Percentiles rank a stretch among this genome's conserved stretches.
These are phyloP conservation scores for Spergularia bocconei DNA, from an alignment of 148 eudicot genomes.

Conservation along the genomic window DNA sequence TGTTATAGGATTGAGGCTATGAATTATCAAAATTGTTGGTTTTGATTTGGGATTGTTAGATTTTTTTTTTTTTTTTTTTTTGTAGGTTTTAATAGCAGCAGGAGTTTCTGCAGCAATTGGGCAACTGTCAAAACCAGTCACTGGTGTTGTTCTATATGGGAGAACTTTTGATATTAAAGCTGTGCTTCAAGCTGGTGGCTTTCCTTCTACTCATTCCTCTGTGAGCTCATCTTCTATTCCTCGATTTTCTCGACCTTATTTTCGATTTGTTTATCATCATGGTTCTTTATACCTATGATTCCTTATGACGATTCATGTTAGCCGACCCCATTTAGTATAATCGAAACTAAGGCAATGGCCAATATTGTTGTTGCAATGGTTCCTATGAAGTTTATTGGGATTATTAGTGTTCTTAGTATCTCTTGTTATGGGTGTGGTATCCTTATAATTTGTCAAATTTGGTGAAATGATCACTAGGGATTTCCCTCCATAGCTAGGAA, in stretches of 20 bases:
- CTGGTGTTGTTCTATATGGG: constrained; percentile 51
- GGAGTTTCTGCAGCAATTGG: constrained; percentile 64
- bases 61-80: constrained; percentile 1
- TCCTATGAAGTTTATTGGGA: no score
- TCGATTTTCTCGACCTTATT: not conserved
- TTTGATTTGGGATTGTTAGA: not conserved
- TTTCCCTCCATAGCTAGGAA: not conserved
- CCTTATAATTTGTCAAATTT: not conserved
- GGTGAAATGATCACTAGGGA: not conserved
- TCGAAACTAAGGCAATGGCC: no score
- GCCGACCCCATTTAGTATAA: not conserved
- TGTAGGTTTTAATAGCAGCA: constrained; percentile 73
- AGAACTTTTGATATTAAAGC: constrained; percentile 47
- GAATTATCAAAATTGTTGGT: not conserved
- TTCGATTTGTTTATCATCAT: not conserved
- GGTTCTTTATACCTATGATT: not conserved
- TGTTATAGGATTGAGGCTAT: no score
- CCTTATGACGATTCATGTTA: not conserved
- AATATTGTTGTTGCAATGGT: no score
- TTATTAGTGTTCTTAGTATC: no score
- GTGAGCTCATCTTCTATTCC: constrained; percentile 29
- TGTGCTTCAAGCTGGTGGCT: constrained; percentile 79
- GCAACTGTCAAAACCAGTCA: constrained; percentile 71
- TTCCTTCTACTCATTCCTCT: constrained; percentile 95
- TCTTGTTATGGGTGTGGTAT: not conserved